Evolutionary conservation across 805 yeast genomes (phyloP).

Genomic region (Debaryomyces castellii): DNA sequence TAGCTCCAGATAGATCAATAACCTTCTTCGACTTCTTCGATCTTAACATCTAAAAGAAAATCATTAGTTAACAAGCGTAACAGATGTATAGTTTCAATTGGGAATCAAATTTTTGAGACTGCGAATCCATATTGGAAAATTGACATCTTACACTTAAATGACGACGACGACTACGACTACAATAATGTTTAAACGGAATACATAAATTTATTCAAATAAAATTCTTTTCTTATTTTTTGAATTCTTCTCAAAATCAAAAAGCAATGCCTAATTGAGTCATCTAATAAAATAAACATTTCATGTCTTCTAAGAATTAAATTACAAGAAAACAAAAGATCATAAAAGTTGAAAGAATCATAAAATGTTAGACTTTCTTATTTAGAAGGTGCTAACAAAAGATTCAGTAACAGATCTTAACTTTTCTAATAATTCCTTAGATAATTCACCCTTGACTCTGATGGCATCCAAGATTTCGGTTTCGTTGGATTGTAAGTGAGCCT

Average conservation of each 20-base stretch:
- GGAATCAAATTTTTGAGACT: background rate
- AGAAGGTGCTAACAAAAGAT: conserved; percentile 88
- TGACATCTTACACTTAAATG: background rate
- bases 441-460: conserved; percentile 86
- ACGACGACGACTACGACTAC: background rate
- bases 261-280: conserved; percentile 8
- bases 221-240: conserved; percentile 5
- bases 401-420: conserved; percentile 89
- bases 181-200: conserved; percentile 3
- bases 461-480: conserved; percentile 80
- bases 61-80: background rate
- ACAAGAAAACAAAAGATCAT: conserved; percentile 4
- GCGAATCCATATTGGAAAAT: background rate
- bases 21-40: background rate
- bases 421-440: conserved; percentile 82
- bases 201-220: conserved; percentile 8
- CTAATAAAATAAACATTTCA: conserved; percentile 5
- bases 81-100: background rate
- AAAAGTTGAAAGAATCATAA: conserved; percentile 3
- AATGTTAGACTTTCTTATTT: conserved; percentile 17
- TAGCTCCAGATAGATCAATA: background rate
- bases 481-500: conserved; percentile 88
- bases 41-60: background rate
- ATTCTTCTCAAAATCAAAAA: conserved; percentile 6
- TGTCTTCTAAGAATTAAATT: conserved; percentile 6